phyloP scores from a whole-genome alignment of 2,329 filamentous ascomycete species.

The Harringtonia aguacate region DNA sequence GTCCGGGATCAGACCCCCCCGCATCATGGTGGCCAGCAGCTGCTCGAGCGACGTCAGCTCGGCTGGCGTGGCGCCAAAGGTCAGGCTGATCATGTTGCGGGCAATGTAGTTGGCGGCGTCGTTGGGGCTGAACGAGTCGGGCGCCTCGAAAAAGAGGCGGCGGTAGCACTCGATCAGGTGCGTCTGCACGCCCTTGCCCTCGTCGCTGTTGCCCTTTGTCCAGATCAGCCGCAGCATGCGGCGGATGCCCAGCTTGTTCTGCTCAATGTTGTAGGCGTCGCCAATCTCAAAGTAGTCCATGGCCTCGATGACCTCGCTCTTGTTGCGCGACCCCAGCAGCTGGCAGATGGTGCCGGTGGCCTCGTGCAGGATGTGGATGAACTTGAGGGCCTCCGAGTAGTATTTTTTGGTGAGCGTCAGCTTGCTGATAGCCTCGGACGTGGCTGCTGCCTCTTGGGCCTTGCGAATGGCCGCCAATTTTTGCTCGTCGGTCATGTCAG shows the following conservation, averaged over 20 bases:
- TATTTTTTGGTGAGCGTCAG: conserved; percentile 82
- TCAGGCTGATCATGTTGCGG: conserved; percentile 97
- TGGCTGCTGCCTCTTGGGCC: conserved; percentile 77
- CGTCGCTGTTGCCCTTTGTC: conserved; percentile 98
- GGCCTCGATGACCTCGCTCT: conserved; percentile 95
- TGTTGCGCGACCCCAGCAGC: conserved; percentile 87
- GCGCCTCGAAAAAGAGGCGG: conserved; percentile 90
- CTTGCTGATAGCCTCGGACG: conserved; percentile 77
- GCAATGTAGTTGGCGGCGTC: conserved; percentile 93
- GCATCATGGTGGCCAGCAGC: conserved; percentile 95
- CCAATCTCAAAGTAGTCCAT: conserved; percentile 97
- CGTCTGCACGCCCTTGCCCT: conserved; percentile 94
- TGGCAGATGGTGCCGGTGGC: conserved; percentile 75
- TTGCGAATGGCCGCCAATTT: conserved; percentile 64
- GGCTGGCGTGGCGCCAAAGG: conserved; percentile 87
- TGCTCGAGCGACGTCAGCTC: conserved; percentile 94
- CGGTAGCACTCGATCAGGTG: conserved; percentile 97
- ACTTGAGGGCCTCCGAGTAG: conserved; percentile 85
- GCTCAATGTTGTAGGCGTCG: conserved; percentile 92
- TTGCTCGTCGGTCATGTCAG: conserved; percentile 67
- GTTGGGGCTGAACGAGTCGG: conserved; percentile 75
- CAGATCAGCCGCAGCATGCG: conserved; percentile 96
- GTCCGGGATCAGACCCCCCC: conserved; percentile 74
- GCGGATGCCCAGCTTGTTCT: conserved; percentile 83
- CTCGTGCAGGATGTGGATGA: conserved; percentile 83